A percentile compares a stretch with the other conserved stretches of the same genome.
Evolutionary conservation across 139 green algal species (phyloP).

Genomic region (Closterium sp.): DNA sequence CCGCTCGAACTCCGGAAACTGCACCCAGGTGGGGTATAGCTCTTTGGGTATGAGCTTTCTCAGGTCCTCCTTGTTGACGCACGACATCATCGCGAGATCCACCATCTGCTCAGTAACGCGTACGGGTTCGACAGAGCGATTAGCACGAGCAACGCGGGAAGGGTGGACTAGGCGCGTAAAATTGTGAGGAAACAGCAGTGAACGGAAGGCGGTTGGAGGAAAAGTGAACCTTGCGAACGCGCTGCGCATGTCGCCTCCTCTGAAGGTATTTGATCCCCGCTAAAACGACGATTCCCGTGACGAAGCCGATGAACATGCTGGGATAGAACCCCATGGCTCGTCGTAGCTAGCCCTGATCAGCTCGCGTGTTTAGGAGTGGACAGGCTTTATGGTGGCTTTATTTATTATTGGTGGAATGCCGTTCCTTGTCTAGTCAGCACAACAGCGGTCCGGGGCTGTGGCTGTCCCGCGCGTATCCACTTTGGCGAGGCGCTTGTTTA

Average conservation of each 20-base stretch:
- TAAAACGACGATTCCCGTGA: neutral
- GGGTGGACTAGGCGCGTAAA: neutral
- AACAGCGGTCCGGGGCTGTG: too few species aligned
- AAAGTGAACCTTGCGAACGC: neutral
- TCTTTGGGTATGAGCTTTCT: constrained; percentile 29
- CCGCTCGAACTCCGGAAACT: constrained; percentile 37
- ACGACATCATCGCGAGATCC: constrained; percentile 11
- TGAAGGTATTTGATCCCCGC: neutral
- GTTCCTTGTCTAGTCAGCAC: too few species aligned
- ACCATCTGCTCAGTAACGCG: constrained; percentile 9
- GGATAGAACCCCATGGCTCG: neutral
- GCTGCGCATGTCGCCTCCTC: neutral
- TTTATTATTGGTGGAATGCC: too few species aligned
- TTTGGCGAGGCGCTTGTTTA: too few species aligned
- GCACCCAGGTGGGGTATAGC: constrained; percentile 36
- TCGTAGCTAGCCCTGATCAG: neutral
- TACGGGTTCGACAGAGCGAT: neutral
- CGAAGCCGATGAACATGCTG: constrained; percentile 2
- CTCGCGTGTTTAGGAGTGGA: neutral
- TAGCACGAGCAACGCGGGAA: neutral
- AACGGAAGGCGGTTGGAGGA: neutral
- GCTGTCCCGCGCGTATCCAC: too few species aligned
- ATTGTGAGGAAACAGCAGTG: neutral
- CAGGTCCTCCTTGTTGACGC: constrained; percentile 22
- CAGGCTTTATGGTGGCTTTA: neutral